Base-by-base conservation (phyloP, 768 basidiomycete species). In the Amanita brunnescens region DNA sequence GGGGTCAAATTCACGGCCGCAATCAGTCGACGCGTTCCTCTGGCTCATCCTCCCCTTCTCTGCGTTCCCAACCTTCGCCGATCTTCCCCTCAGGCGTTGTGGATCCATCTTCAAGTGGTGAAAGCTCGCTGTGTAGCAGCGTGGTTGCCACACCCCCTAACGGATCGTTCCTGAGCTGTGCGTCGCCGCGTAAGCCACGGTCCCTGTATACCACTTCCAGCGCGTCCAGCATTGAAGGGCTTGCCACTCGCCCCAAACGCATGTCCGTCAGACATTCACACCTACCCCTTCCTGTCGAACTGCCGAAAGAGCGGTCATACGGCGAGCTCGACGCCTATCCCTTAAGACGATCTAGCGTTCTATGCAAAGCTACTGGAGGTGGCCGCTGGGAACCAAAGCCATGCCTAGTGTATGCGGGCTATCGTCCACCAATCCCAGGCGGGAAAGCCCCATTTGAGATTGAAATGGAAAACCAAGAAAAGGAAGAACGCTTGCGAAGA, bases 351-450 rank as follows among this genome's bases (percentile, higher is more conserved):
- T 77, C 81, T 2, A 79, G 77, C 58, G 70, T 76, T 44, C 73
- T 87, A 12, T 91, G 87, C 69, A 91, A 90, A 58, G 83, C 82
- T 1, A 78, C 79, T 16, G 87, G 88, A 41, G 86, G 86, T 12
- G 87, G 87, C 13, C 79, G 88, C 30, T 90, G 87, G 87, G 77
- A 79, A 56, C 87, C 88, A 30, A 83, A 81, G 59, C 75, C 73
- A 26, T 64, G 66, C 8, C 67, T 73, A 1, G 68, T 66, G 55
- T 57, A 74, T 51, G 65, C 69, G 59, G 76, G 75, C 46, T 70
- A 75, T 55, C 76, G 82, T 10, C 65, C 79, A n/a, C 77, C 80
- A 32, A 63, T 81, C 37, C 82, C 81, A 1, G 85, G 85, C 7
- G 74, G 74, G 58, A 86, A 85, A 59, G 78, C 85, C 0, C 74